A percentile compares a stretch with the other conserved stretches of the same genome.
These are phyloP conservation scores for Neoascochyta sp. DNA, from an alignment of 2,329 filamentous ascomycete genomes.

Conservation along the genomic window DNA sequence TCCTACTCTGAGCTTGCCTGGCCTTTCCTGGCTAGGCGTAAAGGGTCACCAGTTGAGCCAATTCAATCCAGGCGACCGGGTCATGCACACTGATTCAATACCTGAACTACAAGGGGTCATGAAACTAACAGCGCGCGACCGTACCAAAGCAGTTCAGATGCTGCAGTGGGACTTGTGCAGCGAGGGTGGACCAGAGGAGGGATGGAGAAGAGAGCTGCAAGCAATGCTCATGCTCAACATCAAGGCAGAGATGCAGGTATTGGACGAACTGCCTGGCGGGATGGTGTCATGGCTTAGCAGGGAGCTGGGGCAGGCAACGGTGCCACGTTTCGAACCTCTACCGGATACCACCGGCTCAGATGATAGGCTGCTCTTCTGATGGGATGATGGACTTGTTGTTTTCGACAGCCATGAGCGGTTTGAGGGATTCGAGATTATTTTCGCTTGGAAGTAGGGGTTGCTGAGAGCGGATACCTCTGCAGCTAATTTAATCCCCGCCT, in stretches of 20 bases:
- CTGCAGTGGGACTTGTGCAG: slow-evolving; percentile 44
- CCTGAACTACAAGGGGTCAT: slow-evolving; percentile 43
- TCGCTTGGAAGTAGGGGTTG: too few relatives aligned
- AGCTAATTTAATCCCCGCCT: too few relatives aligned
- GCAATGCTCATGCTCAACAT: slow-evolving; percentile 68
- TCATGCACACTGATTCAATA: slow-evolving; percentile 7
- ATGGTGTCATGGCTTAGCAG: slow-evolving; percentile 29
- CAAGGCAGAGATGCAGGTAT: slow-evolving; percentile 74
- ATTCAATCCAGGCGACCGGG: slow-evolving; percentile 11
- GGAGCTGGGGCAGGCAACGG: slow-evolving; percentile 13
- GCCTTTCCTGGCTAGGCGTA: slow-evolving; percentile 65
- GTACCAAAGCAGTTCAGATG: slow-evolving; percentile 54
- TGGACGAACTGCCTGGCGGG: slow-evolving; percentile 48
- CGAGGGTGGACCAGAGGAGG: slow-evolving; percentile 33
- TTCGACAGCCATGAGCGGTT: too few relatives aligned
- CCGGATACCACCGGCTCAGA: slow-evolving; percentile 12
- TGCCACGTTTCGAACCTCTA: slow-evolving; percentile 3
- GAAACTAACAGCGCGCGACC: slow-evolving; percentile 54
- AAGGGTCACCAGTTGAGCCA: slow-evolving; percentile 32
- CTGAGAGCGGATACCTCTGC: too few relatives aligned
- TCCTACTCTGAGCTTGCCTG: slow-evolving; percentile 40
- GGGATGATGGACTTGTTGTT: too few relatives aligned
- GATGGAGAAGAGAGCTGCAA: slow-evolving; percentile 59
- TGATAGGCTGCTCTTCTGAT: slow-evolving; percentile 27
- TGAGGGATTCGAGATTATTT: too few relatives aligned